A percentile compares a stretch with the other conserved stretches of the same genome.
Evolutionary conservation across 257 asterid species (phyloP).

Genomic region (Thymus quinquecostatus): DNA sequence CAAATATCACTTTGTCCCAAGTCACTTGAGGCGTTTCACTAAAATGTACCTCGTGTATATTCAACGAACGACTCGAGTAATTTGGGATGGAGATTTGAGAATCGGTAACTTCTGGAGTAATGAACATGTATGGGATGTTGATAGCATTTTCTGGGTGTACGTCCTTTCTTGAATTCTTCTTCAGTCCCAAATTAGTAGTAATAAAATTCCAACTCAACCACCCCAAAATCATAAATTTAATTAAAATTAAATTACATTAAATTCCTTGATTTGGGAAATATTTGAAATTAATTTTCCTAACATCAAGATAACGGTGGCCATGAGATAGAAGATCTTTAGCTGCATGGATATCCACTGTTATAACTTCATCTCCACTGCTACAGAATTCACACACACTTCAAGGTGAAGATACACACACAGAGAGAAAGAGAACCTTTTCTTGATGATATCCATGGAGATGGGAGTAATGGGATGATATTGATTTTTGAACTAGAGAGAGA

Average conservation of each 20-base stretch:
- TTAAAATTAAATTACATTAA: not conserved
- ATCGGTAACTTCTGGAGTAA: conserved; percentile 60
- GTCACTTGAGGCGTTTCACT: conserved; percentile 52
- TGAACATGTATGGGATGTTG: conserved; percentile 78
- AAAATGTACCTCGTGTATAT: not conserved
- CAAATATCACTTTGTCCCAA: no score
- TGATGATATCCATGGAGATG: conserved; percentile 33
- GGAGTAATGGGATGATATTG: conserved; percentile 6
- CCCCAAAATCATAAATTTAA: not conserved
- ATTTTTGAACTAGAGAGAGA: not conserved
- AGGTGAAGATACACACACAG: conserved; percentile 18
- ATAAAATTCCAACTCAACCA: not conserved
- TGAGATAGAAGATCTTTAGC: conserved; percentile 56
- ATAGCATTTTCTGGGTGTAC: conserved; percentile 63
- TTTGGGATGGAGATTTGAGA: not conserved
- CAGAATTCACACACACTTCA: conserved; percentile 22
- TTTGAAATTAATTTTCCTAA: conserved; percentile 47
- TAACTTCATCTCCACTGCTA: conserved; percentile 49
- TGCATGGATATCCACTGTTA: conserved; percentile 65
- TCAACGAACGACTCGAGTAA: no score
- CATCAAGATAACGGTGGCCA: conserved; percentile 73
- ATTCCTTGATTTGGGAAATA: not conserved
- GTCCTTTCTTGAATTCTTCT: conserved; percentile 84
- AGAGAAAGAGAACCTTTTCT: conserved; percentile 30
- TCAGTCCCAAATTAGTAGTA: conserved; percentile 53